A percentile compares a stretch with the other conserved stretches of the same genome.
These are phyloP conservation scores for Sporothrix dimorphospora DNA, from an alignment of 2,329 filamentous ascomycete species.

Conservation along the genomic window DNA sequence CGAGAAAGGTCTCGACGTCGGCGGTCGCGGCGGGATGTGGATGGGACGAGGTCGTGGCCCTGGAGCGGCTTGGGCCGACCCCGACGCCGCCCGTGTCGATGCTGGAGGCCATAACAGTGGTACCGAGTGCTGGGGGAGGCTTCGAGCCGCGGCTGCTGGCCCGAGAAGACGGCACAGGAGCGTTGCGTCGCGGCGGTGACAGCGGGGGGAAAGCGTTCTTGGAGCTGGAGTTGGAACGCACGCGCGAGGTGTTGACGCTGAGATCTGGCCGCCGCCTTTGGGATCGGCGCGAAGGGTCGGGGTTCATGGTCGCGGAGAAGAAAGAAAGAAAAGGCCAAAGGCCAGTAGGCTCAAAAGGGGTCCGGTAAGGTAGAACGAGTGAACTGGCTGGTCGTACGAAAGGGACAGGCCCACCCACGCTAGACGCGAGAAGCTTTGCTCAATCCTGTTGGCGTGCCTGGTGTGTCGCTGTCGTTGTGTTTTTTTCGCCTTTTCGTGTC, in stretches of 20 bases:
- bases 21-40: constrained; percentile 33
- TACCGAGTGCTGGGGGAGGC: constrained; percentile 29
- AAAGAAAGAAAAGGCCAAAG: not conserved
- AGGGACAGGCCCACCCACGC: constrained; percentile 24
- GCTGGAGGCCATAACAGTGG: constrained; percentile 39
- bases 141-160: constrained; percentile 25
- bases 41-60: constrained; percentile 33
- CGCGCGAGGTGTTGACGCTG: constrained; percentile 42
- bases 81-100: constrained; percentile 27
- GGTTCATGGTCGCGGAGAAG: constrained; percentile 22
- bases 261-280: constrained; percentile 43
- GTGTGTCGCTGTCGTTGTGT: not conserved
- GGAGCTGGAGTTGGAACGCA: constrained; percentile 28
- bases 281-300: constrained; percentile 31
- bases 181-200: constrained; percentile 39
- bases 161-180: constrained; percentile 30
- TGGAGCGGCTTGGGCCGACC: constrained; percentile 38
- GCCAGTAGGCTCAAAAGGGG: not conserved
- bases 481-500: not conserved
- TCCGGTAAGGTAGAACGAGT: not conserved
- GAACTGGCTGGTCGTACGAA: not conserved
- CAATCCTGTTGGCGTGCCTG: constrained; percentile 10
- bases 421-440: constrained; percentile 20
- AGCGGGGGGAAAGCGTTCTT: constrained; percentile 37
- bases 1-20: constrained; percentile 45